Conservation (phyloP, 345 rosid species). For the Acer negundo region DNA sequence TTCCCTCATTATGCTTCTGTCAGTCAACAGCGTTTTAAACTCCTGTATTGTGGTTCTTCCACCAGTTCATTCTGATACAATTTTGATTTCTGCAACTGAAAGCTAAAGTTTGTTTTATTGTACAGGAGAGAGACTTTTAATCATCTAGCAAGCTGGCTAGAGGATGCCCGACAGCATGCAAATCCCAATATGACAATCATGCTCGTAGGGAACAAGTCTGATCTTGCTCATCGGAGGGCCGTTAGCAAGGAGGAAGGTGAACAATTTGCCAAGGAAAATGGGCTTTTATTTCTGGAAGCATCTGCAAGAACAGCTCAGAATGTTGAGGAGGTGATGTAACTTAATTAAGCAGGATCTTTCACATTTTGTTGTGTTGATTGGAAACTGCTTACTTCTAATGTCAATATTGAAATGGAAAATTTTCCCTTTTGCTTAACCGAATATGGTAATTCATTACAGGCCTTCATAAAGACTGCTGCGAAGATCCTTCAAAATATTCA, state of each 20-base stretch:
- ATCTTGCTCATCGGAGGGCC: conserved; percentile 89
- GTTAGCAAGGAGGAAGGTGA: conserved; percentile 98
- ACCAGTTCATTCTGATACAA: neutral
- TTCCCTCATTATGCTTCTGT: neutral
- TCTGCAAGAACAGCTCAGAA: conserved; percentile 98
- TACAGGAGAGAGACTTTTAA: conserved; percentile 95
- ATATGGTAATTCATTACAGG: conserved; percentile 43
- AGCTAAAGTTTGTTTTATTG: conserved; percentile 17
- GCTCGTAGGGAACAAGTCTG: conserved; percentile 90
- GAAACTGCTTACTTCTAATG: neutral
- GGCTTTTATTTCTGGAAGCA: conserved; percentile 89
- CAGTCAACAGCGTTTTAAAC: neutral
- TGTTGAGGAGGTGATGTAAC: conserved; percentile 78
- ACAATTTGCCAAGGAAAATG: conserved; percentile 95
- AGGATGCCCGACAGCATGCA: conserved; percentile 98
- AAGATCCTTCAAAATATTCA: conserved; percentile 91
- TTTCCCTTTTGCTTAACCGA: neutral
- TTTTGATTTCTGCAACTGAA: conserved; percentile 15
- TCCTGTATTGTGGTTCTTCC: neutral
- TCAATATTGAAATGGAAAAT: neutral
- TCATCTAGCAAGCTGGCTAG: conserved; percentile 97
- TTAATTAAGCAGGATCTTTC: neutral
- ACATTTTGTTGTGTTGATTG: neutral
- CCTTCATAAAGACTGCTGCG: conserved; percentile 85
- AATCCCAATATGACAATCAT: conserved; percentile 95